A percentile compares a stretch with the other conserved stretches of the same genome.
Evolutionary conservation across 1,284 basidiomycete genomes (phyloP).

Genomic region (Sphaerobolus stellatus): DNA sequence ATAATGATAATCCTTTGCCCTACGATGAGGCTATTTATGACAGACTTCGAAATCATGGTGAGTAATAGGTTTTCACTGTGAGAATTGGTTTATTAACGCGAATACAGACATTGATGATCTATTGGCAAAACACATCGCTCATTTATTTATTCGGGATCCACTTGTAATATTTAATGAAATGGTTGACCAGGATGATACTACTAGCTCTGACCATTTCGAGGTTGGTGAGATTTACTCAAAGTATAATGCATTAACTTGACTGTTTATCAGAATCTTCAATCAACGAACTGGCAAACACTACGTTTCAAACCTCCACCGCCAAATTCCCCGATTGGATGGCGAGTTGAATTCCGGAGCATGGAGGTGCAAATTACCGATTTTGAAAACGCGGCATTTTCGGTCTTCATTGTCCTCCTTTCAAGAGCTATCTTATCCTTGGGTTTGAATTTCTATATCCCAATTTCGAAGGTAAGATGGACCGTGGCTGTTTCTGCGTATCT

Average conservation of each 20-base stretch:
- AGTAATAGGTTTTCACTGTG: background rate
- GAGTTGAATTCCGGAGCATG: conserved; percentile 98
- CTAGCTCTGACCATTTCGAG: conserved; percentile 95
- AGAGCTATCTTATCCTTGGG: conserved; percentile 90
- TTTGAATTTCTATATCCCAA: conserved; percentile 95
- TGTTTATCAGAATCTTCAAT: conserved; percentile 83
- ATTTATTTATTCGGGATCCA: conserved; percentile 97
- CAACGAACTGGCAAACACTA: conserved; percentile 99
- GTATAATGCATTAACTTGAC: conserved; percentile 1
- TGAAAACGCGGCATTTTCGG: conserved; percentile 95
- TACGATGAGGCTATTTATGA: conserved; percentile 75
- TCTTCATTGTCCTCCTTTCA: conserved; percentile 93
- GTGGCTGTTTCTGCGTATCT: background rate
- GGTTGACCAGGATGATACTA: conserved; percentile 86
- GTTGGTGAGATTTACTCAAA: conserved; percentile 37
- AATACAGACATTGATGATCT: conserved; percentile 79
- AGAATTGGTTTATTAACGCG: background rate
- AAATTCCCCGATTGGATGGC: conserved; percentile 92
- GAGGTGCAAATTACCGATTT: conserved; percentile 99
- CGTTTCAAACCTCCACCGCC: conserved; percentile 98
- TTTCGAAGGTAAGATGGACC: conserved; percentile 72
- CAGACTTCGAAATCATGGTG: conserved; percentile 73
- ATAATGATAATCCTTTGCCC: conserved; percentile 87
- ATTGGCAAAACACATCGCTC: conserved; percentile 89
- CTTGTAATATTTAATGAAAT: conserved; percentile 95